phyloP scores from a whole-genome alignment of 768 basidiomycete species.

The Serendipita sp. region DNA sequence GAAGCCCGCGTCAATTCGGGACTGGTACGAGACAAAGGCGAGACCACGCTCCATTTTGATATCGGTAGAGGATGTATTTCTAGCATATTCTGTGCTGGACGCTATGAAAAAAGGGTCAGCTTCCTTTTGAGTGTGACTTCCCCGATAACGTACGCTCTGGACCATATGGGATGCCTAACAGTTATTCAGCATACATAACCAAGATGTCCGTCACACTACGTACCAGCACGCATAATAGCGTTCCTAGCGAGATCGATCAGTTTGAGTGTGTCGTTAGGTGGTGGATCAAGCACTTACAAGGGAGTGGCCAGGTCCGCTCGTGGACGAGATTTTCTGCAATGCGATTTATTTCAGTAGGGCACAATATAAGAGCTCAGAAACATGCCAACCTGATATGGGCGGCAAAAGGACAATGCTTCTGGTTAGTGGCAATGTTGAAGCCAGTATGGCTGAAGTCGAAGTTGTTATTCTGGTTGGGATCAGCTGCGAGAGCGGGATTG shows the following conservation, averaged over 20 bases:
- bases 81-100: background rate
- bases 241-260: background rate
- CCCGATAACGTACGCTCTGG: conserved; percentile 16
- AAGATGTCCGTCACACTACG: background rate
- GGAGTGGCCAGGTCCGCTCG: conserved; percentile 3
- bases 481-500: conserved; percentile 23
- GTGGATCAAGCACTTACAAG: background rate
- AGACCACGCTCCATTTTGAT: conserved; percentile 28
- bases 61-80: background rate
- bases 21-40: conserved; percentile 29
- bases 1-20: conserved; percentile 25
- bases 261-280: background rate
- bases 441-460: conserved; percentile 22
- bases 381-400: conserved; percentile 26
- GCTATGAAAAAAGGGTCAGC: background rate
- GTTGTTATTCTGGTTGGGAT: conserved; percentile 29
- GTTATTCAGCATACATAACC: conserved; percentile 10
- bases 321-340: conserved; percentile 7
- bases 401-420: conserved; percentile 28
- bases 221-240: conserved; percentile 10
- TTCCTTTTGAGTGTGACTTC: background rate
- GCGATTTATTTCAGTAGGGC: background rate
- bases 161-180: conserved; percentile 28
- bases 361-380: background rate
- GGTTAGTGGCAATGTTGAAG: conserved; percentile 15